A percentile compares a stretch with the other conserved stretches of the same genome.
phyloP scores from a whole-genome alignment of 164 flowering plant genomes.

The Tetracentron sinense region DNA sequence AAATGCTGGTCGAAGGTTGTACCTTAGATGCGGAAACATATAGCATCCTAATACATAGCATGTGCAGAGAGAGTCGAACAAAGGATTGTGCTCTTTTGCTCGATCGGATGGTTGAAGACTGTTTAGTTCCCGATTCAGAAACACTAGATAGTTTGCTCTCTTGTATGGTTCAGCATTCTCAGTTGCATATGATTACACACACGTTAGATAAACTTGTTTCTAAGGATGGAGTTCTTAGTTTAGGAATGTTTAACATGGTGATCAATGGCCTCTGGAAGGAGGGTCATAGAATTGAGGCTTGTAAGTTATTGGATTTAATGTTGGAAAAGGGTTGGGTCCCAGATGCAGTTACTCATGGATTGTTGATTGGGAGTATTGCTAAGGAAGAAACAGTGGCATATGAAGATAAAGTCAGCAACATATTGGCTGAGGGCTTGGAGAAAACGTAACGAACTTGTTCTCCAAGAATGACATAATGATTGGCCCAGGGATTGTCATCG shows the following conservation, averaged over 20 bases:
- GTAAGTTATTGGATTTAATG: constrained; percentile 54
- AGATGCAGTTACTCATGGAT: constrained; percentile 51
- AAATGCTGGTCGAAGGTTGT: constrained; percentile 54
- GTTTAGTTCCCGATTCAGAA: constrained; percentile 44
- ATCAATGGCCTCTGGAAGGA: constrained; percentile 60
- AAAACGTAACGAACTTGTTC: constrained; percentile 10
- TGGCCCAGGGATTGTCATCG: neutral
- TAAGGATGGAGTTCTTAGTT: constrained; percentile 28
- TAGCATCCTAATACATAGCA: constrained; percentile 34
- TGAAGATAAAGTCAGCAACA: constrained; percentile 47
- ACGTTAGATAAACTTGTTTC: constrained; percentile 33
- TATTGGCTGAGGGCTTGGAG: constrained; percentile 54
- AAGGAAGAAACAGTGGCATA: constrained; percentile 14
- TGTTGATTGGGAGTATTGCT: constrained; percentile 40
- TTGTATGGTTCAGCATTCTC: constrained; percentile 36
- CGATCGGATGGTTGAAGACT: constrained; percentile 43
- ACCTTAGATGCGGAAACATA: constrained; percentile 40
- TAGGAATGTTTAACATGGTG: constrained; percentile 37
- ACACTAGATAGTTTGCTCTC: constrained; percentile 31
- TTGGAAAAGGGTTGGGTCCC: constrained; percentile 78
- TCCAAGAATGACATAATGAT: neutral
- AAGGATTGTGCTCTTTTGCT: constrained; percentile 37
- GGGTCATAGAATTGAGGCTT: constrained; percentile 44
- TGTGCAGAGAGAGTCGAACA: constrained; percentile 25
- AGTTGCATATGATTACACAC: constrained; percentile 30